Base-by-base conservation (phyloP, 2,329 filamentous ascomycete genomes). In the Parastagonospora nodorum region DNA sequence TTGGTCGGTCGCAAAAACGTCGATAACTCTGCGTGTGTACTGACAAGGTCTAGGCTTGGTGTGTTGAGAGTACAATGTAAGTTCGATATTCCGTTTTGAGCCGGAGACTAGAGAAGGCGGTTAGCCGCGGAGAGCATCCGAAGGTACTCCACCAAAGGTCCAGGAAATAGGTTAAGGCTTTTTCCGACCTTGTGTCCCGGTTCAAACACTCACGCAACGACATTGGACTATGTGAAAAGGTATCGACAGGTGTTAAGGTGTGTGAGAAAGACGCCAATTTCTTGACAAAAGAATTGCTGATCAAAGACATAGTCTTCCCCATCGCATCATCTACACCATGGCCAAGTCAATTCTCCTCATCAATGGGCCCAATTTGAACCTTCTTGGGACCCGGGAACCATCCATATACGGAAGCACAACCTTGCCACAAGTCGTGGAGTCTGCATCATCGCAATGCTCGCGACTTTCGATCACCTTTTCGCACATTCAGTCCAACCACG, bases 311-410 rank as follows among this genome's bases (percentile, higher is more conserved):
- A 35, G 12, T 12, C 15, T n/a, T 35, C 2, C 8, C 12, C 8
- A 15, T 35, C 5, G 1, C 5, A 24, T 11, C 36, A 45, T 39
- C 8, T 11, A 24, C 47, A 51, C 14, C 16, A 74, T 74, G 75
- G 60, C 72, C 33, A 75, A 74, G 57, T 66, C 67, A 14, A 85
- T 91, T 67, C 85, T 91, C 61, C 79, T 91, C 58, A 85, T 92
- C 77, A 91, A 91, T 73, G 88, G 89, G n/a, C 88, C 88, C 29
- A 92, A 92, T 72, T 86, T 92, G 63, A 92, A 92, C 75, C 85
- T 92, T 42, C 82, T 92, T 28, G 89, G 89, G 31, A 87, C 84
- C 10, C 82, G 89, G 16, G 88, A 93, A 70, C 88, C 89, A 12
- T 76, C 84, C 27, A 81, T 90, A 63, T 92, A 92, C 76, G 89